Conservation (phyloP, 192 early-diverging fungal species). For the Jimgerdemannia flammicorona region DNA sequence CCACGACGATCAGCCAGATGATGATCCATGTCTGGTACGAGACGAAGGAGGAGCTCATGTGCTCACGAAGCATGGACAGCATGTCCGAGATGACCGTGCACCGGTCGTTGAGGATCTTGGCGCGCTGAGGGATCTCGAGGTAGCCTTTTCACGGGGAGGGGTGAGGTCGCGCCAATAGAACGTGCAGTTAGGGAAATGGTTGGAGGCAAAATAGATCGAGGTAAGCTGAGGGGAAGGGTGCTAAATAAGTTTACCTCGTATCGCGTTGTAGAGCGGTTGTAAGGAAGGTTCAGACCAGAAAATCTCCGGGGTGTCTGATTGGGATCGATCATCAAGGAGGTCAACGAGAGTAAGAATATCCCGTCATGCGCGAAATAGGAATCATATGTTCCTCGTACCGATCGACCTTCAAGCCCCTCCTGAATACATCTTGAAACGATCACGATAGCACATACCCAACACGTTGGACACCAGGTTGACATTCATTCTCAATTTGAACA, state of each 20-base stretch:
- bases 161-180: background rate
- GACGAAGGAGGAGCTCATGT: constrained; percentile 51
- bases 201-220: too few relatives aligned
- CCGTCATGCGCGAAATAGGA: background rate
- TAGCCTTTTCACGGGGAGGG: constrained; percentile 40
- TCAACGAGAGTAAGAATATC: background rate
- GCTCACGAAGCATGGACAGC: constrained; percentile 58
- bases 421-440: background rate
- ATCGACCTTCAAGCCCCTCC: too few relatives aligned
- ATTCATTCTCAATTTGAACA: constrained; percentile 76
- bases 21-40: constrained; percentile 59
- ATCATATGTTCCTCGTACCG: too few relatives aligned
- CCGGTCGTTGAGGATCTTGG: constrained; percentile 56
- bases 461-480: constrained; percentile 83
- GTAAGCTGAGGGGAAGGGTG: too few relatives aligned
- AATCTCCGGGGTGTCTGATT: constrained; percentile 69
- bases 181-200: constrained; percentile 2
- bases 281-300: constrained; percentile 80
- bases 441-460: constrained; percentile 44
- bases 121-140: constrained; percentile 61
- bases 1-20: constrained; percentile 52
- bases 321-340: background rate
- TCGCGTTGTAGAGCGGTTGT: constrained; percentile 74
- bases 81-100: constrained; percentile 55
- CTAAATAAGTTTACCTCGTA: constrained; percentile 41